Conservation (phyloP, 2,329 filamentous ascomycete genomes). For the Calonectria pseudoreteaudii region DNA sequence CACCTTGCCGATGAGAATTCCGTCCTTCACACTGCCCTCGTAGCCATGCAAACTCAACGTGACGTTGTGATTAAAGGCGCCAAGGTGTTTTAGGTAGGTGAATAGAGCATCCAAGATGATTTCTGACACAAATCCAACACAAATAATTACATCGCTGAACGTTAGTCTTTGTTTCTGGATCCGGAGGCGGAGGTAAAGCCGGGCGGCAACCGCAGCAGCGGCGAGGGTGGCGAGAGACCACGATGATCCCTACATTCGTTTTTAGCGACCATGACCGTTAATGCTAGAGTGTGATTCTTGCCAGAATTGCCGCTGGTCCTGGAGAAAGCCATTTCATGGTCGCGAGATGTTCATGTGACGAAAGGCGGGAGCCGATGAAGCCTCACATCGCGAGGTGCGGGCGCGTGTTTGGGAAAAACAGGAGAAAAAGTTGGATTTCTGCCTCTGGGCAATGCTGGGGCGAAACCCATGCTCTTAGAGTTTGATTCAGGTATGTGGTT, state of each 20-base stretch:
- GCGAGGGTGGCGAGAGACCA: background rate
- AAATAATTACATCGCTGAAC: background rate
- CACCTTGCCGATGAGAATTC: background rate
- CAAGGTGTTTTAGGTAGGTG: background rate
- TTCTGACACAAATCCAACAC: background rate
- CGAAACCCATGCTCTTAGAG: background rate
- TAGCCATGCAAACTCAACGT: background rate
- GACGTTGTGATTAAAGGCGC: background rate
- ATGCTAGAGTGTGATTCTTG: background rate
- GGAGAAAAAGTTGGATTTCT: background rate
- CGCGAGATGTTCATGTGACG: background rate
- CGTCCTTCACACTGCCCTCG: background rate
- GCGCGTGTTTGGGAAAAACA: background rate
- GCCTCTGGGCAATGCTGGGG: background rate
- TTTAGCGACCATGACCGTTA: background rate
- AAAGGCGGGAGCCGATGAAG: background rate
- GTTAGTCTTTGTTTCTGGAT: background rate
- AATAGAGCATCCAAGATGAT: background rate
- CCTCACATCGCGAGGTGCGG: background rate
- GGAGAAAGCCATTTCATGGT: background rate
- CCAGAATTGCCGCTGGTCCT: background rate
- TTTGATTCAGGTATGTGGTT: background rate
- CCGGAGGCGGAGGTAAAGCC: background rate
- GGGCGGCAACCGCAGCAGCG: background rate
- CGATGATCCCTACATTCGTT: background rate